These are phyloP conservation scores for Meyerozyma smithsonii DNA, from an alignment of 1,139 yeast genomes.

Conservation along the genomic window DNA sequence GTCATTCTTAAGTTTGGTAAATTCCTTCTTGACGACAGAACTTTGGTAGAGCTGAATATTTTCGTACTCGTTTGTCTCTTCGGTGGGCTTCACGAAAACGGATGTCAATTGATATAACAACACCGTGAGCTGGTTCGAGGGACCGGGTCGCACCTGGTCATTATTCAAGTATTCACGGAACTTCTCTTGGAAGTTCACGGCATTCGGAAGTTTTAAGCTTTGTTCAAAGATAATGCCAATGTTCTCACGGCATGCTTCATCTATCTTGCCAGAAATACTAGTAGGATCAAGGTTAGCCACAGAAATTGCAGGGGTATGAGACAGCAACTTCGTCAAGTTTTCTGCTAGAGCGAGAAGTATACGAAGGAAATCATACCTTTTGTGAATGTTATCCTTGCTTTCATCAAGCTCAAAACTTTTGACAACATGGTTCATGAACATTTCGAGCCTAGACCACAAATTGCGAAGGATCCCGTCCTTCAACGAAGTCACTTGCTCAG, in stretches of 20 bases:
- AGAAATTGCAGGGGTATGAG: neutral
- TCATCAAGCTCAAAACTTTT: neutral
- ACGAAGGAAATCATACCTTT: neutral
- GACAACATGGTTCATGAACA: neutral
- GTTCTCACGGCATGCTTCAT: neutral
- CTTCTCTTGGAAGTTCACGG: neutral
- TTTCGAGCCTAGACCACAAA: neutral
- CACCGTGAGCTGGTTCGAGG: constrained; percentile 21
- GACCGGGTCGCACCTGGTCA: constrained; percentile 7
- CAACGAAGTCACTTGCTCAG: neutral
- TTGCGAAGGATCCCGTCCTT: neutral
- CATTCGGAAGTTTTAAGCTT: neutral
- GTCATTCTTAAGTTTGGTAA: constrained; percentile 21
- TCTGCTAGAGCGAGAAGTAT: neutral
- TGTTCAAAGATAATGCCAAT: neutral
- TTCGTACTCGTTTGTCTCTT: constrained; percentile 8
- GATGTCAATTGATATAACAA: constrained; percentile 20
- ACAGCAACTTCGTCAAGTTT: neutral
- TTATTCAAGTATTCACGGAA: neutral
- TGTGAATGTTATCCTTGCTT: neutral
- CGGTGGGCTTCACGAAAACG: constrained; percentile 10
- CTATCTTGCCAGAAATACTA: neutral
- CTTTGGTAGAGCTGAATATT: constrained; percentile 21
- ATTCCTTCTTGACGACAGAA: constrained; percentile 12
- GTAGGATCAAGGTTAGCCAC: neutral